Evolutionary conservation across 2,329 filamentous ascomycete species (phyloP).

Genomic region (Hymenoscyphus linearis): DNA sequence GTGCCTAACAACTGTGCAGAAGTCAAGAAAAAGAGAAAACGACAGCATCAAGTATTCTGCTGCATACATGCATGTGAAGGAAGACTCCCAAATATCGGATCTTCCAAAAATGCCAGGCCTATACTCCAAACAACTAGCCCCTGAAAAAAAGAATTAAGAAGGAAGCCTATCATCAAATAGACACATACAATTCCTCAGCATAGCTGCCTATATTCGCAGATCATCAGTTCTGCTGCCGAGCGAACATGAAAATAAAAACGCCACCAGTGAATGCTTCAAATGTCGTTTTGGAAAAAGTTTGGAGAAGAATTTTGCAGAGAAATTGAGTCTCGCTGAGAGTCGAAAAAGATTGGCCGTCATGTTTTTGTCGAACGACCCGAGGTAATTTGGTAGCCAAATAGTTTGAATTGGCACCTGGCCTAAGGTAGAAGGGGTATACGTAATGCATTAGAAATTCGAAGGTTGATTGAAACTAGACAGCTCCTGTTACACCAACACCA

Average conservation of each 20-base stretch:
- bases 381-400: conserved; percentile 11
- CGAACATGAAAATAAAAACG: conserved; percentile 17
- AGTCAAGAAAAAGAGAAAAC: conserved; percentile 5
- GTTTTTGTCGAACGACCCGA: conserved; percentile 16
- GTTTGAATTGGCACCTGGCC: conserved; percentile 17
- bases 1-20: conserved; percentile 6
- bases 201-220: conserved; percentile 21
- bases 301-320: conserved; percentile 16
- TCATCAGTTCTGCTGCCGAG: conserved; percentile 9
- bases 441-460: conserved; percentile 20
- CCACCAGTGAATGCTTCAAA: conserved; percentile 22
- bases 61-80: background rate
- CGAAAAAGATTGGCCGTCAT: conserved; percentile 18
- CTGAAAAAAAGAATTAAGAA: conserved; percentile 4
- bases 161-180: conserved; percentile 22
- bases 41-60: background rate
- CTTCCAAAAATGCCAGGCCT: conserved; percentile 23
- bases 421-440: conserved; percentile 18
- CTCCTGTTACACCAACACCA: conserved; percentile 27
- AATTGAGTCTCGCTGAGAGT: conserved; percentile 11
- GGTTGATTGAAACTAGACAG: conserved; percentile 19
- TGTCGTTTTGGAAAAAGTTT: conserved; percentile 9
- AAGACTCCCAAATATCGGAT: conserved; percentile 5
- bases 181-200: conserved; percentile 22
- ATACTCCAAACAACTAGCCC: conserved; percentile 27